A percentile compares a stretch with the other conserved stretches of the same genome.
Evolutionary conservation across 2,329 filamentous ascomycete species (phyloP).

Genomic region (Alternaria longipes): DNA sequence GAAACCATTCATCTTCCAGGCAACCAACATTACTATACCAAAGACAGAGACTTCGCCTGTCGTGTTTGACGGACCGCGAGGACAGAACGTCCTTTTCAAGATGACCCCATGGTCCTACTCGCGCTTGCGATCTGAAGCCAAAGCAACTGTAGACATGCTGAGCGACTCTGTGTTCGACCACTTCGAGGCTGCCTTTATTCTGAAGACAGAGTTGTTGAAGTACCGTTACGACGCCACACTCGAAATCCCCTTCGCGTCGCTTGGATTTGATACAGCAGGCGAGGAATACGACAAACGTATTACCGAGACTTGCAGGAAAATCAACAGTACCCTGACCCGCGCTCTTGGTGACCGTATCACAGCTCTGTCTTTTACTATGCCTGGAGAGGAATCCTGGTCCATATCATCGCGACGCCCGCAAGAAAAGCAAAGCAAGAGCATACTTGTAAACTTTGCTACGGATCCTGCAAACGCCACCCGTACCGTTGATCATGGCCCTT

Average conservation of each 20-base stretch:
- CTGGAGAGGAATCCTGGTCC: conserved; percentile 47
- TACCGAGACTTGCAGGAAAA: conserved; percentile 60
- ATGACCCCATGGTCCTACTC: conserved; percentile 87
- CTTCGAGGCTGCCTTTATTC: conserved; percentile 86
- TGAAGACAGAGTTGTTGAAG: conserved; percentile 61
- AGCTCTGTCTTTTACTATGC: conserved; percentile 61
- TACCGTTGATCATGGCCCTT: conserved; percentile 85
- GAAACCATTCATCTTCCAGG: conserved; percentile 67
- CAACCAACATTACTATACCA: conserved; percentile 41
- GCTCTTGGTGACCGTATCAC: conserved; percentile 80
- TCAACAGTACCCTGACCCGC: conserved; percentile 71
- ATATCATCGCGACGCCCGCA: conserved; percentile 39
- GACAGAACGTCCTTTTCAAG: conserved; percentile 87
- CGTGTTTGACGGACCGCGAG: conserved; percentile 77
- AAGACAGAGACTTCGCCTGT: conserved; percentile 67
- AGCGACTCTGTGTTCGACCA: conserved; percentile 78
- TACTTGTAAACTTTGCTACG: conserved; percentile 75
- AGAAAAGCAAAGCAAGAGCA: conserved; percentile 43
- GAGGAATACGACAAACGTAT: conserved; percentile 38
- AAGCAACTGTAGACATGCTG: conserved; percentile 76
- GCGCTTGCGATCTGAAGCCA: conserved; percentile 77
- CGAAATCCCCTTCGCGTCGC: conserved; percentile 47
- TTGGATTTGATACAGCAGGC: conserved; percentile 36
- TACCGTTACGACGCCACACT: conserved; percentile 66
- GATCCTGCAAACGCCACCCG: conserved; percentile 77